Evolutionary conservation across 139 green algal genomes (phyloP).

Genomic region (Chlorella sp.): DNA sequence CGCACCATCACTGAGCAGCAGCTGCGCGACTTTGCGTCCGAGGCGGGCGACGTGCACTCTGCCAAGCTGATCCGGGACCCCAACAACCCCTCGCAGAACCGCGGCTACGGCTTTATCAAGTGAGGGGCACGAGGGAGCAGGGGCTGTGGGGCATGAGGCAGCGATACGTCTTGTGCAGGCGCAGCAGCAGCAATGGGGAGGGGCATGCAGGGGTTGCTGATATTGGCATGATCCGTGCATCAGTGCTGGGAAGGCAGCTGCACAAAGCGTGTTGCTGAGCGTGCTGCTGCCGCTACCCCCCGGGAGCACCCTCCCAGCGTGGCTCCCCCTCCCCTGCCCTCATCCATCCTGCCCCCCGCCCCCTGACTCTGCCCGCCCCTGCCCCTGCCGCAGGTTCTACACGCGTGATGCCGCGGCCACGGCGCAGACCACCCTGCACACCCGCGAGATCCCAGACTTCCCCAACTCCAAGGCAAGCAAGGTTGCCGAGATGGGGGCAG

Average conservation of each 20-base stretch:
- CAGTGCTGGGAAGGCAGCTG: too few relatives aligned
- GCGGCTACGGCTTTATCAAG: conserved; percentile 84
- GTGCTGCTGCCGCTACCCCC: neutral
- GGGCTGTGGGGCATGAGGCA: neutral
- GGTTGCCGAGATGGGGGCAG: neutral
- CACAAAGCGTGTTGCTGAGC: too few relatives aligned
- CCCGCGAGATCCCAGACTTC: conserved; percentile 64
- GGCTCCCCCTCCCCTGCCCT: too few relatives aligned
- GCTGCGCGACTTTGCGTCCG: conserved; percentile 53
- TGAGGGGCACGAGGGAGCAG: conserved; percentile 49
- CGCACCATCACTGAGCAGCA: conserved; percentile 66
- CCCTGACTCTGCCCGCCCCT: neutral
- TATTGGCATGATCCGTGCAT: too few relatives aligned
- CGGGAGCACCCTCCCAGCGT: neutral
- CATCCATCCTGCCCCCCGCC: neutral
- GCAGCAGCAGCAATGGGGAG: neutral
- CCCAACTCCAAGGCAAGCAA: conserved; percentile 63
- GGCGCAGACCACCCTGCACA: conserved; percentile 66
- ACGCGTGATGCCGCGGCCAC: conserved; percentile 56
- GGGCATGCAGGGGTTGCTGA: too few relatives aligned
- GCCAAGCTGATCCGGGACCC: conserved; percentile 62
- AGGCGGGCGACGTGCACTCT: conserved; percentile 54
- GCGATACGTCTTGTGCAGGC: neutral
- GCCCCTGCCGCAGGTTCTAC: conserved; percentile 14
- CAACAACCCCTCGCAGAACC: conserved; percentile 68